Evolutionary conservation across 2,329 filamentous ascomycete species (phyloP).

Genomic region (Pseudopithomyces chartarum): DNA sequence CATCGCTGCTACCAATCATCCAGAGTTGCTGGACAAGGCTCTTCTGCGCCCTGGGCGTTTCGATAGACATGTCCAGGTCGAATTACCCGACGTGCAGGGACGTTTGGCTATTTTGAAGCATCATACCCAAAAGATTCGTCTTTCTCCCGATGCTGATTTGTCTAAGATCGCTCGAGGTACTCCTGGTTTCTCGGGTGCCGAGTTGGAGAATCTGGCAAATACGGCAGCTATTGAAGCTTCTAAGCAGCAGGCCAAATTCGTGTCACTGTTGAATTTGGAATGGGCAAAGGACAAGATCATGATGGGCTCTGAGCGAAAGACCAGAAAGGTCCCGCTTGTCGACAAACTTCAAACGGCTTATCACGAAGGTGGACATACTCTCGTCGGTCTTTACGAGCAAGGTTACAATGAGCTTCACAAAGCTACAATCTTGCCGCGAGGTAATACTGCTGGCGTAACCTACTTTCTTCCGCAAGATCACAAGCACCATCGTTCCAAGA

Average conservation of each 20-base stretch:
- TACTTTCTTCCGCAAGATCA: conserved; percentile 86
- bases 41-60: conserved; percentile 93
- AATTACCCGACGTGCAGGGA: conserved; percentile 89
- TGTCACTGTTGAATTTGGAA: conserved; percentile 82
- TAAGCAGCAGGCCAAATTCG: conserved; percentile 76
- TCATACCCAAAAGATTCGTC: conserved; percentile 89
- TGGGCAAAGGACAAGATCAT: conserved; percentile 99
- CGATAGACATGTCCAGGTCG: conserved; percentile 87
- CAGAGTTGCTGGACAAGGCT: conserved; percentile 91
- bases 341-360: conserved; percentile 97
- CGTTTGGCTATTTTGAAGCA: conserved; percentile 92
- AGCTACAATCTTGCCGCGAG: conserved; percentile 93
- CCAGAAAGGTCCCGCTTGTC: conserved; percentile 86
- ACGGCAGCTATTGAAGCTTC: conserved; percentile 95
- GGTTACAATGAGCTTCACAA: conserved; percentile 85
- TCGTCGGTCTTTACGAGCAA: conserved; percentile 83
- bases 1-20: conserved; percentile 94
- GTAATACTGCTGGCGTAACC: conserved; percentile 83
- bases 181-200: conserved; percentile 90
- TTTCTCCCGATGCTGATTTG: conserved; percentile 78
- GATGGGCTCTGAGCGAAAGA: conserved; percentile 92
- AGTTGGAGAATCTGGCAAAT: conserved; percentile 96
- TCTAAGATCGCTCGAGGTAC: conserved; percentile 84
- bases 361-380: conserved; percentile 92
- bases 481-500: conserved; percentile 75